Evolutionary conservation across 2,329 filamentous ascomycete genomes (phyloP).

Genomic region (Aureobasidium pullulans): DNA sequence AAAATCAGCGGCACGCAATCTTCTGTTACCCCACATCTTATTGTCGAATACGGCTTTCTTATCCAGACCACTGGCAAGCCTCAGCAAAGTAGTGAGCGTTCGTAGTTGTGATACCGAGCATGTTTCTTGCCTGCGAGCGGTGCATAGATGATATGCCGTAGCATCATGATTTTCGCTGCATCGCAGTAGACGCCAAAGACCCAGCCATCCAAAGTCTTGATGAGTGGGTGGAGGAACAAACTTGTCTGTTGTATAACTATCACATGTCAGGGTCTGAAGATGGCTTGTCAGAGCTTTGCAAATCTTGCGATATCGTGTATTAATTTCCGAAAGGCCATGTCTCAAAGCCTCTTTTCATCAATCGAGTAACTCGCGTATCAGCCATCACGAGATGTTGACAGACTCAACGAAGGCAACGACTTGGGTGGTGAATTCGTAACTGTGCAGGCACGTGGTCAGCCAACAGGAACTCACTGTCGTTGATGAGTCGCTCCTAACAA

Average conservation of each 20-base stretch:
- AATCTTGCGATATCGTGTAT: neutral
- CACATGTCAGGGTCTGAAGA: conserved; percentile 4
- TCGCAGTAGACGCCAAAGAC: no score
- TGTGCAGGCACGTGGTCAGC: neutral
- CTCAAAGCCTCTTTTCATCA: neutral
- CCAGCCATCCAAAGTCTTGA: no score
- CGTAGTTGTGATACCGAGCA: no score
- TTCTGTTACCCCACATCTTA: neutral
- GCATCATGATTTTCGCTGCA: no score
- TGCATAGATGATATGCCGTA: no score
- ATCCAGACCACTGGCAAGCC: neutral
- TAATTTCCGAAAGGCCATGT: neutral
- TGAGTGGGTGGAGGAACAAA: no score
- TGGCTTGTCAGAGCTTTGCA: neutral
- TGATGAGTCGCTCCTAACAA: no score
- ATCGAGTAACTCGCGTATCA: neutral
- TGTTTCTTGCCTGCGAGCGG: no score
- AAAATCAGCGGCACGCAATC: neutral
- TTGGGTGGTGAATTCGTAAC: neutral
- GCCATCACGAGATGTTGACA: neutral
- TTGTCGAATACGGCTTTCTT: neutral
- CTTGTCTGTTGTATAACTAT: neutral
- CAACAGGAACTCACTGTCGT: no score
- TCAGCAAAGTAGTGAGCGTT: neutral
- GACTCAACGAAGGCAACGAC: neutral